phyloP scores from a whole-genome alignment of 805 yeast genomes.

The Myxozyma kluyveri region DNA sequence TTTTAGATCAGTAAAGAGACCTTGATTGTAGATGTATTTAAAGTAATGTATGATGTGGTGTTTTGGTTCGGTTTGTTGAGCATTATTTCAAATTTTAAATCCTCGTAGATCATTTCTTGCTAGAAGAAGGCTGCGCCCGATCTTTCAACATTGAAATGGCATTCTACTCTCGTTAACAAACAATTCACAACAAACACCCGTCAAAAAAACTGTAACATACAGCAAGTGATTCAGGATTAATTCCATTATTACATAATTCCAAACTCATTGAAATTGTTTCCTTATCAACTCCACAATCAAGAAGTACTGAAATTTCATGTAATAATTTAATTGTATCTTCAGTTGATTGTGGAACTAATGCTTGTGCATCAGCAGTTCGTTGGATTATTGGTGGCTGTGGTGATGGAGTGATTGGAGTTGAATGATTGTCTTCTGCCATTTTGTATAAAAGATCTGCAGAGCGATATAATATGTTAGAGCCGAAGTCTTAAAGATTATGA shows the following conservation, averaged over 20 bases:
- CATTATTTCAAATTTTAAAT: too few species aligned
- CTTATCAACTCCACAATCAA: constrained; percentile 35
- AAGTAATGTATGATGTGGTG: not conserved
- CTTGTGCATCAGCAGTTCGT: too few species aligned
- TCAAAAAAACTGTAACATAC: constrained; percentile 17
- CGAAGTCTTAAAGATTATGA: too few species aligned
- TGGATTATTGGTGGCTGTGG: too few species aligned
- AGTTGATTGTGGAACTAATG: too few species aligned
- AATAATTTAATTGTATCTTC: constrained; percentile 9
- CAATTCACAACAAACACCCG: not conserved
- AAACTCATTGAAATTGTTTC: constrained; percentile 32
- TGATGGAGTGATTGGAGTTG: too few species aligned
- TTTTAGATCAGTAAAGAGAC: constrained; percentile 8
- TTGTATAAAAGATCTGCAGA: too few species aligned
- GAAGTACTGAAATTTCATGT: constrained; percentile 36
- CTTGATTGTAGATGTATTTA: not conserved
- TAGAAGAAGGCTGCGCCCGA: too few species aligned
- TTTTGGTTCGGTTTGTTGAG: not conserved
- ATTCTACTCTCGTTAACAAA: constrained; percentile 5
- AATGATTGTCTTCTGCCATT: too few species aligned
- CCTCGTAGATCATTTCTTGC: too few species aligned
- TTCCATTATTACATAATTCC: constrained; percentile 37
- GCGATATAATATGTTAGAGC: too few species aligned
- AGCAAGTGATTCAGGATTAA: constrained; percentile 36
- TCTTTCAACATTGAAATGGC: constrained; percentile 5